A percentile compares a stretch with the other conserved stretches of the same genome.
Conservation (phyloP, 1,139 yeast genomes). For the Hansenula anomala region DNA sequence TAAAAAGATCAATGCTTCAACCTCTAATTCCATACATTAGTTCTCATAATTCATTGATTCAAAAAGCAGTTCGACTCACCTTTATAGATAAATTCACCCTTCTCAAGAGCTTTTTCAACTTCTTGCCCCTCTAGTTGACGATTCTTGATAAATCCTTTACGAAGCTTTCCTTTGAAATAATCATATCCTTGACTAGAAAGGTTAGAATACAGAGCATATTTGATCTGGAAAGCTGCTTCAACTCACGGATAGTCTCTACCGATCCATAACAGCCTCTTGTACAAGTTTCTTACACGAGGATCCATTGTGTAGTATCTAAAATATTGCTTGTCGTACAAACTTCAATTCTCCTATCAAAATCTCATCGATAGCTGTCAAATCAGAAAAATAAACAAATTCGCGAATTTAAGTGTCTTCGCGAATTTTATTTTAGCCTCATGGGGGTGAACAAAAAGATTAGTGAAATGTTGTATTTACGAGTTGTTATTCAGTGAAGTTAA, state of each 20-base stretch:
- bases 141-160: conserved; percentile 23
- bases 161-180: conserved; percentile 23
- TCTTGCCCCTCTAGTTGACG: conserved; percentile 17
- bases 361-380: no score
- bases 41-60: not conserved
- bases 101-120: conserved; percentile 26
- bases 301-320: conserved; percentile 29
- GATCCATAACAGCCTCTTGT: conserved; percentile 31
- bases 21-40: conserved; percentile 12
- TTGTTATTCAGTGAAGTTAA: no score
- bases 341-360: no score
- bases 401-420: no score
- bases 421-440: no score
- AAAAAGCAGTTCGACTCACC: conserved; percentile 9
- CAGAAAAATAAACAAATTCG: no score
- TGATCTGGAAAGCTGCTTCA: conserved; percentile 4
- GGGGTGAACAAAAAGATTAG: no score
- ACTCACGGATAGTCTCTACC: conserved; percentile 39
- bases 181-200: conserved; percentile 11
- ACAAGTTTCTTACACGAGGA: conserved; percentile 29
- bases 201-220: not conserved
- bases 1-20: conserved; percentile 31
- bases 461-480: no score
- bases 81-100: conserved; percentile 32
- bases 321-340: no score